Conservation (phyloP, 1,284 basidiomycete species). For the Ganoderma leucocontextum region DNA sequence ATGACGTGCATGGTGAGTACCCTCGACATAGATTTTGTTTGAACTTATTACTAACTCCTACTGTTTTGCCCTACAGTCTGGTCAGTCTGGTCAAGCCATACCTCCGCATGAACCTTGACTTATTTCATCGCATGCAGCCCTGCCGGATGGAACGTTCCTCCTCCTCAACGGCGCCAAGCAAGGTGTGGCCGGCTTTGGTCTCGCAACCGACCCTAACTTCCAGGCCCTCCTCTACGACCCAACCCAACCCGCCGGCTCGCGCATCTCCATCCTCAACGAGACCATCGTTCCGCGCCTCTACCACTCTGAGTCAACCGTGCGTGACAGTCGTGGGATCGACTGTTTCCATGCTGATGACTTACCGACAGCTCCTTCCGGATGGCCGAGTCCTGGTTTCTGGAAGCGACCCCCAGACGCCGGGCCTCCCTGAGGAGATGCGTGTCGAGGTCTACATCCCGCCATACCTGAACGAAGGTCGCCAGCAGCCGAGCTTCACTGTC, state of each 20-base stretch:
- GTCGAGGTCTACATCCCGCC: constrained; percentile 82
- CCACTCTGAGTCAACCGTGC: constrained; percentile 71
- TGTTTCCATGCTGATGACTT: constrained; percentile 4
- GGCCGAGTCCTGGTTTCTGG: constrained; percentile 79
- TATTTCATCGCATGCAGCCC: constrained; percentile 39
- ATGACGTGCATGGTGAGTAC: constrained; percentile 70
- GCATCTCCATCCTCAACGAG: constrained; percentile 71
- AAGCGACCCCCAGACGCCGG: constrained; percentile 67
- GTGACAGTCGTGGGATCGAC: constrained; percentile 10
- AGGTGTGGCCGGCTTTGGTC: constrained; percentile 78
- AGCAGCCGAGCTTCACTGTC: constrained; percentile 68
- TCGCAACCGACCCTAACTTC: constrained; percentile 70
- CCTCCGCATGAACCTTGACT: not conserved
- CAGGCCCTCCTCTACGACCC: constrained; percentile 77
- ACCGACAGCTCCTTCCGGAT: constrained; percentile 60
- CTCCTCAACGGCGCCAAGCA: constrained; percentile 75
- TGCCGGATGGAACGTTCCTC: constrained; percentile 79
- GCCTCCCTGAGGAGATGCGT: constrained; percentile 74
- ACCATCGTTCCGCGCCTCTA: constrained; percentile 85
- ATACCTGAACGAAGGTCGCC: constrained; percentile 67
- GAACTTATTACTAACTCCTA: not conserved
- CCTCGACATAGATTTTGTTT: not conserved
- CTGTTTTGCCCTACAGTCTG: constrained; percentile 27
- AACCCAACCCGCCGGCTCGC: constrained; percentile 59
- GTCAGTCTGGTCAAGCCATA: constrained; percentile 25